Evolutionary conservation across 2,329 filamentous ascomycete genomes (phyloP), one percentile per base, ranked within the genome.

Genomic region (Penicillium sp.): DNA sequence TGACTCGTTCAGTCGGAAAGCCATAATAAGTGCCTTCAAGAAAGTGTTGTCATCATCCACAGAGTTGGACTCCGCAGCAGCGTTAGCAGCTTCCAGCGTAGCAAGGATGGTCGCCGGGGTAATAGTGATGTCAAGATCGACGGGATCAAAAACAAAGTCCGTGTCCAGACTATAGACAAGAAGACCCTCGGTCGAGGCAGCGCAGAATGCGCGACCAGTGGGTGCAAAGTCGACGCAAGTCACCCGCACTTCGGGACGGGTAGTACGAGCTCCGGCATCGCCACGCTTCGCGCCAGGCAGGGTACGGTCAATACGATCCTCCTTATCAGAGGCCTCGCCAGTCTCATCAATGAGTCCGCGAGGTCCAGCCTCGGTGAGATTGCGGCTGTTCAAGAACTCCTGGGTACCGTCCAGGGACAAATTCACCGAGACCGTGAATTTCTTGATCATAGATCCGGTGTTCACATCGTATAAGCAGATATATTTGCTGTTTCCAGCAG

Each of bases 401-500:
- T 97, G 93, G 1, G 94, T 99, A 40, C 94, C 94, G 17, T 96
- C 92, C 2, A 99, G 79, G 1, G 92, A 96, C n/a, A 97, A 79
- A 72, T 99, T 99, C 66, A 96, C 84, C 62, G 90, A 96, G 65
- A 97, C 92, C 1, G 93, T 97, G 68, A 89, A 99, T 69, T 97
- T 97, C 71, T 95, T 96, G 49, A 97, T 79, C 9, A 99, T 78
- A 0, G 94, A 91, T 70, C 94, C 91, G 0, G 93, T 96, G 51
- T 86, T 86, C 26, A 96, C 90, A n/a, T 95, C 93, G 75, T 99
- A 99, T 51, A 99, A 74, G 69, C 94, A 97, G 46, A 99, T 97
- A 72, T 96, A 97, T 76, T 99, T 99, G 85, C 91, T 97, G 79
- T 94, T 96, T 26, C 94, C 94, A 41, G 85, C 92, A 1, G 93